Evolutionary conservation across 441 rosid species (phyloP).

Genomic region (Croton laevigatus): DNA sequence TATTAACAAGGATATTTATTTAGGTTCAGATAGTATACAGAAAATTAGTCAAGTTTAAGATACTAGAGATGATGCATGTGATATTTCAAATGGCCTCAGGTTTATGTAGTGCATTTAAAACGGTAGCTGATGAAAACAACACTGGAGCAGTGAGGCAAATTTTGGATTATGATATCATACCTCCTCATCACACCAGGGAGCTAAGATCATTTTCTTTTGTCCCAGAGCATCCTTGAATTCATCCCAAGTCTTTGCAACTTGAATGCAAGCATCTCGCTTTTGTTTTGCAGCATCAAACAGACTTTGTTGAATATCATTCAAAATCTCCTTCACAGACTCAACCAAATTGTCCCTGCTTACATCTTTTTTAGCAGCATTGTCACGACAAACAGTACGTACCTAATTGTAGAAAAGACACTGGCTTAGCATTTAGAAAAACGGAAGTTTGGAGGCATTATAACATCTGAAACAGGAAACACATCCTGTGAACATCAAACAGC

Average conservation of each 20-base stretch:
- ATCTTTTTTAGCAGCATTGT: conserved; percentile 71
- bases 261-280: conserved; percentile 75
- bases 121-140: too few relatives aligned
- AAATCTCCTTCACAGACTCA: conserved; percentile 52
- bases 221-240: conserved; percentile 76
- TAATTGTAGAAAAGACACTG: conserved; percentile 27
- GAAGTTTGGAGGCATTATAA: background rate
- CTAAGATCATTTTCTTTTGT: conserved; percentile 83
- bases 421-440: conserved; percentile 3
- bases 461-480: background rate
- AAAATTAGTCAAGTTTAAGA: too few relatives aligned
- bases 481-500: background rate
- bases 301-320: conserved; percentile 66
- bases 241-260: conserved; percentile 78
- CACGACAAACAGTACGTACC: conserved; percentile 94
- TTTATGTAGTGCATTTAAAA: too few relatives aligned
- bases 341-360: conserved; percentile 59
- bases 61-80: too few relatives aligned
- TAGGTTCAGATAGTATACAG: too few relatives aligned
- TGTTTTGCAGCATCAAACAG: conserved; percentile 67
- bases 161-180: conserved; percentile 28
- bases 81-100: too few relatives aligned
- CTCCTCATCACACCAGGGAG: conserved; percentile 99
- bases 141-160: background rate
- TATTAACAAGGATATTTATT: too few relatives aligned